Conservation (phyloP, 192 early-diverging fungal genomes). For the Haplosporangium gracile region DNA sequence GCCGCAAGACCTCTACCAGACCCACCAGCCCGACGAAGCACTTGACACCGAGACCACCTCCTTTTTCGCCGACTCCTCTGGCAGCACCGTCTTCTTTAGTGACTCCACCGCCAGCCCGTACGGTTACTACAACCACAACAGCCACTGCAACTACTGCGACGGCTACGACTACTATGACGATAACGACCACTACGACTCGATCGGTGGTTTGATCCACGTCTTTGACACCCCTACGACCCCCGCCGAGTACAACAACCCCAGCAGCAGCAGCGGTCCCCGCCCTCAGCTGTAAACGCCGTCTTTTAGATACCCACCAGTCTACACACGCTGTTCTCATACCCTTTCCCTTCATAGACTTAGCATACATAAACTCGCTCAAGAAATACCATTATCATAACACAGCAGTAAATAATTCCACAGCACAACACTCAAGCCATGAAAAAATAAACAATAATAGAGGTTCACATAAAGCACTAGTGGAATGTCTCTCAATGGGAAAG, state of each 20-base stretch:
- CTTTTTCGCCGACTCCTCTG: not conserved
- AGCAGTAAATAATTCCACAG: too few species aligned
- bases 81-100: not conserved
- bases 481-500: too few species aligned
- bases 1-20: not conserved
- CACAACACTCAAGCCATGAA: too few species aligned
- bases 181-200: not conserved
- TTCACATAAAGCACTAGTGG: too few species aligned
- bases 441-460: too few species aligned
- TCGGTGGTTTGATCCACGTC: not conserved
- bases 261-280: not conserved
- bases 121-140: not conserved
- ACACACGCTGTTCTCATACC: too few species aligned
- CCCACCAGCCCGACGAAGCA: not conserved
- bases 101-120: not conserved
- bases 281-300: too few species aligned
- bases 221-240: not conserved
- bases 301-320: too few species aligned
- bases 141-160: not conserved
- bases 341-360: too few species aligned
- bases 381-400: too few species aligned
- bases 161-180: not conserved
- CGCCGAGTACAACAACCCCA: not conserved
- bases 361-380: too few species aligned
- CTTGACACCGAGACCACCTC: not conserved